Evolutionary conservation across 2,329 filamentous ascomycete genomes (phyloP).

Genomic region (Fusarium armeniacum): DNA sequence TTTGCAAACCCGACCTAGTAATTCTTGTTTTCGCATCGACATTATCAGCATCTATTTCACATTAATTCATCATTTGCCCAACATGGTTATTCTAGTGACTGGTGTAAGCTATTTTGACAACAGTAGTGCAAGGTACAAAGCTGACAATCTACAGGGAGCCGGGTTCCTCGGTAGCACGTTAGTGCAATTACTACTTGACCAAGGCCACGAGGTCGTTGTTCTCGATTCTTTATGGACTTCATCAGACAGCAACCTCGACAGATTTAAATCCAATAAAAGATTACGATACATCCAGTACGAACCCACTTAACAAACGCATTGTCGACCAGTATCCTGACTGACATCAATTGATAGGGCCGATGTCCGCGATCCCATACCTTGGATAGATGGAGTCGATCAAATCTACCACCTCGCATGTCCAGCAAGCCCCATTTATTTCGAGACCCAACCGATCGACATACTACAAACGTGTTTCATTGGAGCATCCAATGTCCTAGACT

Average conservation of each 20-base stretch:
- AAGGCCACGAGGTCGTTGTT: constrained; percentile 34
- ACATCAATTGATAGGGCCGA: constrained; percentile 10
- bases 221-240: constrained; percentile 43
- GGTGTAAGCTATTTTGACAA: constrained; percentile 23
- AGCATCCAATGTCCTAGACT: constrained; percentile 35
- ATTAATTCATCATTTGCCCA: neutral
- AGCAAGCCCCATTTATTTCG: constrained; percentile 38
- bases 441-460: constrained; percentile 39
- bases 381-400: constrained; percentile 34
- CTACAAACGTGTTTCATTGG: constrained; percentile 42
- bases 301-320: fast-evolving
- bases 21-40: neutral
- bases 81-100: constrained; percentile 35
- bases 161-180: constrained; percentile 43
- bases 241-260: constrained; percentile 28
- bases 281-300: constrained; percentile 32
- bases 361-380: constrained; percentile 34
- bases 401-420: constrained; percentile 44
- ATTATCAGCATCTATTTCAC: too few species aligned
- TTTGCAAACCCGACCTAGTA: neutral
- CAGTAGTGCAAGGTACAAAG: neutral
- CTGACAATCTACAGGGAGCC: constrained; percentile 29
- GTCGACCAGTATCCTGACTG: neutral
- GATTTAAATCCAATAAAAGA: constrained; percentile 16
- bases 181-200: constrained; percentile 30